phyloP scores from a whole-genome alignment of 129 eudicot species.

The Chrysanthemum seticuspe region DNA sequence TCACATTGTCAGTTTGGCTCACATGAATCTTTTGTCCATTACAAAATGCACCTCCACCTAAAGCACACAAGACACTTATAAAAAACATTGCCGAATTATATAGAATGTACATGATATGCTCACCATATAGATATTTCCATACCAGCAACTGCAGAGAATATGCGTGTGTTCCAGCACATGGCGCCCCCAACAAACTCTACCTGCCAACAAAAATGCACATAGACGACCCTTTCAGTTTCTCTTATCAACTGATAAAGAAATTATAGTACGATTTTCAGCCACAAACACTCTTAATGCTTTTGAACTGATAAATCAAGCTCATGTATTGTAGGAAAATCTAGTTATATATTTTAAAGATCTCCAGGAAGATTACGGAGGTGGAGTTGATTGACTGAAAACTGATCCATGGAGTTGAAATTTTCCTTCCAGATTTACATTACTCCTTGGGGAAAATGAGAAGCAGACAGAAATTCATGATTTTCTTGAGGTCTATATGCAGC shows the following conservation, averaged over 20 bases:
- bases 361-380: too few species aligned
- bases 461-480: too few species aligned
- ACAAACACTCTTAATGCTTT: too few species aligned
- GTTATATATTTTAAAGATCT: too few species aligned
- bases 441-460: too few species aligned
- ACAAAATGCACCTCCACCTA: conserved; percentile 96
- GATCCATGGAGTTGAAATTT: too few species aligned
- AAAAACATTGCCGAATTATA: conserved; percentile 30
- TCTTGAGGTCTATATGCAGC: too few species aligned
- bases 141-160: conserved; percentile 96
- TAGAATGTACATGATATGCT: conserved; percentile 6
- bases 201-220: conserved; percentile 37
- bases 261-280: too few species aligned
- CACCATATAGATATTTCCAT: conserved; percentile 28
- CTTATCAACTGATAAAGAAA: not conserved
- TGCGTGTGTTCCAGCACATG: conserved; percentile 94
- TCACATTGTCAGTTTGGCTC: conserved; percentile 83
- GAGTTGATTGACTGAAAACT: too few species aligned
- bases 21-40: conserved; percentile 83
- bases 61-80: conserved; percentile 16
- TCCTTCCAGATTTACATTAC: too few species aligned
- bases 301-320: too few species aligned
- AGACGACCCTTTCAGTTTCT: not conserved
- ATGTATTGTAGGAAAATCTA: too few species aligned
- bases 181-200: conserved; percentile 99